Evolutionary conservation across 2,329 filamentous ascomycete species (phyloP), one percentile per base, ranked within the genome.

Genomic region (Alternaria angustiovoidea): DNA sequence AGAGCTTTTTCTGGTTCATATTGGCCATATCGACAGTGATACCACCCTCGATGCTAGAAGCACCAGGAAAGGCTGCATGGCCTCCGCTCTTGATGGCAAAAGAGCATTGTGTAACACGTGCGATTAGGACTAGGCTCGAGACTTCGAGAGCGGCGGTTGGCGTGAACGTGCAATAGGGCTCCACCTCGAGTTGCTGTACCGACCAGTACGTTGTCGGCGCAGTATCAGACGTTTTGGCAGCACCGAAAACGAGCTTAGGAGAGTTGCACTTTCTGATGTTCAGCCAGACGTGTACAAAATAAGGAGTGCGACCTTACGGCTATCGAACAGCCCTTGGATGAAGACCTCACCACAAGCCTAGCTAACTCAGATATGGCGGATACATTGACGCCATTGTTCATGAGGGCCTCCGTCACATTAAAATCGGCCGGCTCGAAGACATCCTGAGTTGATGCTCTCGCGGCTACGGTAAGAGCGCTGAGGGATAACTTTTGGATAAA

Each of bases 71-170:
- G 2, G 74, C 67, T 22, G 76, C 75, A 61, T 84, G 81, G 3
- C 82, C 82, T 36, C 81, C 81, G 43, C 79, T 77, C 53, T 80
- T 81, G 8, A 82, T 74, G 1, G 80, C 79, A 56, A 82, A 81
- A 75, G 68, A 70, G 53, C 69, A 77, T 48, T 68, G 64, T 8
- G 66, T 67, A 16, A 71, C 32, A 8, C 67, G 65, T 9, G 65
- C 62, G 5, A 69, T 51, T 1, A 66, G 42, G 4, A 68, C 54
- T 7, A 63, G 49, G 11, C 57, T 65, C 2, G 68, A 65, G 1
- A 71, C 56, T 22, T 69, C 64, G 0, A 54, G 14, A 9, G 67
- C 47, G 5, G 49, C 41, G 2, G 16, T 34, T 9, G 68, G 64
- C n/a, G 61, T 62, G 39, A 70, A 69, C 2, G 68, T 52, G 34